phyloP scores from a whole-genome alignment of 2,329 filamentous ascomycete species.

The Didymella exigua region DNA sequence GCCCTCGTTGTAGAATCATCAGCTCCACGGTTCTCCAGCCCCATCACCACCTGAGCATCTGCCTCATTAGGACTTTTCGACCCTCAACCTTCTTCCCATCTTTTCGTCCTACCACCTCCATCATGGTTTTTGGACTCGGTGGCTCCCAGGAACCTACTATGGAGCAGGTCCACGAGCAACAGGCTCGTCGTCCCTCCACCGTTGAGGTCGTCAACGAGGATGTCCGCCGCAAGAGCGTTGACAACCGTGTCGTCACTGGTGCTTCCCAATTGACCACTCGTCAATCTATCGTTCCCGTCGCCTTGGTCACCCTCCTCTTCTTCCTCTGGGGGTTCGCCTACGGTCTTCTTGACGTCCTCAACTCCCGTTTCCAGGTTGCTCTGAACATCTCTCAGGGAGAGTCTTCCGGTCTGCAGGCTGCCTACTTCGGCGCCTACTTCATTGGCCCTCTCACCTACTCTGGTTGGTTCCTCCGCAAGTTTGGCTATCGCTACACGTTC shows the following conservation, averaged over 20 bases:
- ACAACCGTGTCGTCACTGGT: slow-evolving; percentile 44
- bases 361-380: slow-evolving; percentile 52
- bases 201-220: slow-evolving; percentile 42
- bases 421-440: slow-evolving; percentile 68
- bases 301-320: slow-evolving; percentile 55
- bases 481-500: slow-evolving; percentile 81
- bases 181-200: slow-evolving; percentile 44
- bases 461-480: slow-evolving; percentile 69
- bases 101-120: slow-evolving; percentile 13
- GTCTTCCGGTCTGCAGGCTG: slow-evolving; percentile 66
- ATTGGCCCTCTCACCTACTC: slow-evolving; percentile 60
- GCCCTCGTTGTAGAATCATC: slow-evolving; percentile 25
- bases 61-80: slow-evolving; percentile 5
- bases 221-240: slow-evolving; percentile 42
- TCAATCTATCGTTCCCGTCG: slow-evolving; percentile 56
- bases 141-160: slow-evolving; percentile 42
- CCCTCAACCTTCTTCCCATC: slow-evolving; percentile 3
- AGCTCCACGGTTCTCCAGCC: slow-evolving; percentile 28
- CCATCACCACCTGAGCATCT: slow-evolving; percentile 19
- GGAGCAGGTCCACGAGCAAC: slow-evolving; percentile 45
- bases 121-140: slow-evolving; percentile 36
- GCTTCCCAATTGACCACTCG: slow-evolving; percentile 50
- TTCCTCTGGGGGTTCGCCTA: slow-evolving; percentile 60
- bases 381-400: slow-evolving; percentile 57
- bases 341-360: slow-evolving; percentile 54